Base-by-base conservation (phyloP, 805 yeast species). In the Wickerhamomyces hampshirensis region DNA sequence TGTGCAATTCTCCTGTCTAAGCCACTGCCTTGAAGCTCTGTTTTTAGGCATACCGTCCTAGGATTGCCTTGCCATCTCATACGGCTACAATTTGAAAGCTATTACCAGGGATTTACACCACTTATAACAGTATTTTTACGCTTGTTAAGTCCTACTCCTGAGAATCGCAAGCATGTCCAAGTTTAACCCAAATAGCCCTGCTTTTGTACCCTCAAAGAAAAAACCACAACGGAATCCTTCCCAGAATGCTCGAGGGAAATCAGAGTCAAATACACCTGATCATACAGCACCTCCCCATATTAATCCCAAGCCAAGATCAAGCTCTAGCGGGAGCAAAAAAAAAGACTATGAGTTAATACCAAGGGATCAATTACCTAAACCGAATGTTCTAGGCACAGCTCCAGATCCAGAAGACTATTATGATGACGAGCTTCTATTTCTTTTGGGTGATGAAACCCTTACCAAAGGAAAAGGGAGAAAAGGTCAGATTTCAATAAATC, bases 401-500 rank as follows among this genome's bases (percentile, higher is more conserved):
- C n/a, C n/a, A n/a, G n/a, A n/a, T n/a, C n/a, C n/a, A n/a, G n/a
- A n/a, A n/a, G n/a, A n/a, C n/a, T n/a, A n/a, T n/a, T n/a, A n/a
- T 13, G 28, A 26, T 9, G 49, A 46, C 17, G 59, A 53, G 23
- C 45, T 54, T n/a, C 57, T 55, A 23, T 30, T 58, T 5, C 51
- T 60, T 16, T 46, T 65, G 11, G 61, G 64, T 34, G 67, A 63
- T 23, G 64, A 65, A 38, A 37, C 60, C 11, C 39, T 48, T 5
- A 42, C 45, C 30, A 60, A 56, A 35, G 41, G 63, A 10, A 59
- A 53, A 38, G 66, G 65, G 18, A 56, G 65, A 33, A 65, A 65
- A 48, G 69, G 69, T 18, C 69, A 62, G 43, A 61, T 71, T 23
- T 71, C 73, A 15, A 76, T 83, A 37, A 78, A 80, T 47, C 89